Evolutionary conservation across 2,329 filamentous ascomycete genomes (phyloP).

Genomic region (Alternaria sp.): DNA sequence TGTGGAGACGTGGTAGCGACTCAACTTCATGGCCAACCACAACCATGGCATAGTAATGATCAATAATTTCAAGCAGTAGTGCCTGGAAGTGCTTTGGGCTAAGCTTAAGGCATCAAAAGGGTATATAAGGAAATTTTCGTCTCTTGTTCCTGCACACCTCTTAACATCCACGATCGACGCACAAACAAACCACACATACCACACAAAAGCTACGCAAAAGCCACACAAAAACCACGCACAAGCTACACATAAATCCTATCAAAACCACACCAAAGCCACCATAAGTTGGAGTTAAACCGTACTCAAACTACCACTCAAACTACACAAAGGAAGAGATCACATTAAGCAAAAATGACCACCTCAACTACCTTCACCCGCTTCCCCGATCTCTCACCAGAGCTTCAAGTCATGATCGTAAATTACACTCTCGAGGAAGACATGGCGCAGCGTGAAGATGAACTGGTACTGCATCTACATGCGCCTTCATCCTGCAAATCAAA

Average conservation of each 20-base stretch:
- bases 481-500: neutral
- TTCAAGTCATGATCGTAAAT: neutral
- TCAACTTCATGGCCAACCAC: neutral
- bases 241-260: too few relatives aligned
- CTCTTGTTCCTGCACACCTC: neutral
- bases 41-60: neutral
- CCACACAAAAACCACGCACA: too few relatives aligned
- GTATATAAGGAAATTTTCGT: neutral
- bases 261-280: too few relatives aligned
- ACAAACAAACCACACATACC: neutral
- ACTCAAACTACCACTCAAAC: neutral
- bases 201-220: too few relatives aligned
- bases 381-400: neutral
- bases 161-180: neutral
- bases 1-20: neutral
- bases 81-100: neutral
- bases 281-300: too few relatives aligned
- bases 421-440: neutral
- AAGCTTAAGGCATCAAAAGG: neutral
- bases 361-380: neutral
- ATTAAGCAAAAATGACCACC: neutral
- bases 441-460: neutral
- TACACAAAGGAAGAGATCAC: neutral
- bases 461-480: neutral
- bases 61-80: neutral